Percentiles rank a stretch among this genome's conserved stretches.
Conservation (phyloP, 2,329 filamentous ascomycete genomes). For the Ceratocystis ficicola region DNA sequence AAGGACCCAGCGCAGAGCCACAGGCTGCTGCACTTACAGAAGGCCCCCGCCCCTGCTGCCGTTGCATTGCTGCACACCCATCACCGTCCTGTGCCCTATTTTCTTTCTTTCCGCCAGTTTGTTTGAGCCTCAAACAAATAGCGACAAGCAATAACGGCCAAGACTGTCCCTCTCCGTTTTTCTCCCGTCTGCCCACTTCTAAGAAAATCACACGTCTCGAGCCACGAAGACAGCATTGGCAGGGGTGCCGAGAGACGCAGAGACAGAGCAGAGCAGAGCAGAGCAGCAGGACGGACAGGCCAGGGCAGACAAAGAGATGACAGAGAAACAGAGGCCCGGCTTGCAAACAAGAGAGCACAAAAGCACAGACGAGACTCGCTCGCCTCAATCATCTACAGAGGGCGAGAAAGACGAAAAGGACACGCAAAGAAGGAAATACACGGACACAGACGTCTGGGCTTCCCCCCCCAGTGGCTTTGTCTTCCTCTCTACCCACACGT, state of each 20-base stretch:
- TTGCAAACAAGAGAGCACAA: not conserved
- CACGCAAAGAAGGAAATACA: not conserved
- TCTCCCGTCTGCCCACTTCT: not conserved
- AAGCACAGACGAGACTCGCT: not conserved
- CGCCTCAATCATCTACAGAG: not conserved
- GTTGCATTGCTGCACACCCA: not conserved
- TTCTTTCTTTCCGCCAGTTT: not conserved
- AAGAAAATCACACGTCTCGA: slow-evolving; percentile 6
- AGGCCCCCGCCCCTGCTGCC: no score
- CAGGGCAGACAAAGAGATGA: not conserved
- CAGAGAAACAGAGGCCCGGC: not conserved
- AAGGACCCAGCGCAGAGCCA: no score
- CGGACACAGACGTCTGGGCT: not conserved
- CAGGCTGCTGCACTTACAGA: no score
- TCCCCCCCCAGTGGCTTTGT: not conserved
- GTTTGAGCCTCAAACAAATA: slow-evolving; percentile 3
- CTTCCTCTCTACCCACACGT: not conserved
- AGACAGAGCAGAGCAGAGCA: not conserved
- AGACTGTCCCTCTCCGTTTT: not conserved
- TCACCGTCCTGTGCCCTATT: not conserved
- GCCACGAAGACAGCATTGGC: not conserved
- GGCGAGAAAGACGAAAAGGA: not conserved
- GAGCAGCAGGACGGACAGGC: no score
- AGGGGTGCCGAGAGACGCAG: not conserved
- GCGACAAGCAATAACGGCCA: not conserved